Evolutionary conservation across 148 eudicot species (phyloP).

Genomic region (Vaccinium vitisidaea): DNA sequence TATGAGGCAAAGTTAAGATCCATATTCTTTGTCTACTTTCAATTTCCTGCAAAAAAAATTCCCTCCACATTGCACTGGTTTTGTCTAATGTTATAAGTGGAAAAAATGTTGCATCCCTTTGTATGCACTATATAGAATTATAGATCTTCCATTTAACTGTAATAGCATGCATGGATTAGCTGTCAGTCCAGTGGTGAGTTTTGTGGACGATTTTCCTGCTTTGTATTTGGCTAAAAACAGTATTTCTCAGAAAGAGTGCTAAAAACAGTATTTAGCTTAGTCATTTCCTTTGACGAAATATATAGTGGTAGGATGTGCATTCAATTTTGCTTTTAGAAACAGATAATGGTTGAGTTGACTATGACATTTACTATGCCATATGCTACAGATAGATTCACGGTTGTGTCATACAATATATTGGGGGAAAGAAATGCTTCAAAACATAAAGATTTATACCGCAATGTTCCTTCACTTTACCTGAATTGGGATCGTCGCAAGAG

Average conservation of each 20-base stretch:
- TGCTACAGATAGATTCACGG: slow-evolving; percentile 26
- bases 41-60: not conserved
- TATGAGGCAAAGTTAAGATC: not conserved
- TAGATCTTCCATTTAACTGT: no score
- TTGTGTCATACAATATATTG: slow-evolving; percentile 35
- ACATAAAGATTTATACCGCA: slow-evolving; percentile 32
- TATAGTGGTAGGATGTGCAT: not conserved
- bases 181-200: not conserved
- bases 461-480: slow-evolving; percentile 29
- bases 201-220: not conserved
- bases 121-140: no score
- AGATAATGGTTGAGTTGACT: not conserved
- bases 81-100: not conserved
- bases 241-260: not conserved
- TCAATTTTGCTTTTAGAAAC: not conserved
- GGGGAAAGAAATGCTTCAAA: slow-evolving; percentile 36
- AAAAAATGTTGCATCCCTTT: not conserved
- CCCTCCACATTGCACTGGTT: not conserved
- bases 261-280: not conserved
- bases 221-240: not conserved
- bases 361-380: not conserved
- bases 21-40: not conserved
- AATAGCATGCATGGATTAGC: not conserved
- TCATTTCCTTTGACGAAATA: no score
- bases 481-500: slow-evolving; percentile 31